A percentile compares a stretch with the other conserved stretches of the same genome.
Conservation (phyloP, 805 yeast genomes). For the Pichia californica region DNA sequence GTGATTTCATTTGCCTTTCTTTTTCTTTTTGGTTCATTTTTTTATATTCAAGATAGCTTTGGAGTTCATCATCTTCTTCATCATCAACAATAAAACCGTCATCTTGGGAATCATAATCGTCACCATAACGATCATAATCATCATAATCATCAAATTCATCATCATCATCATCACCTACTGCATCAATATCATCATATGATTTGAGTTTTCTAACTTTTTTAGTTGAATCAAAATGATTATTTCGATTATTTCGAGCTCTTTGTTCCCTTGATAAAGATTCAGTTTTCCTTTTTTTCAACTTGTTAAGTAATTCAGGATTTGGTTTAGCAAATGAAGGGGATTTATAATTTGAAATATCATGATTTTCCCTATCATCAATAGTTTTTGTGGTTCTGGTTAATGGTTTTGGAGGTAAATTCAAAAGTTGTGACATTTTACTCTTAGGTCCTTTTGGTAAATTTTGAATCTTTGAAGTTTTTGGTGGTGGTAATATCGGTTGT, state of each 20-base stretch:
- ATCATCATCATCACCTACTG: conserved; percentile 31
- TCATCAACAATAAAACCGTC: conserved; percentile 39
- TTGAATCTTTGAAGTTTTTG: neutral
- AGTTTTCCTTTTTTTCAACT: conserved; percentile 30
- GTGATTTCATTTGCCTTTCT: conserved; percentile 13
- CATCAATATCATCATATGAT: conserved; percentile 28
- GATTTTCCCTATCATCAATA: too few relatives aligned
- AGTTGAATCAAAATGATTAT: neutral
- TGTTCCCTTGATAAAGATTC: neutral
- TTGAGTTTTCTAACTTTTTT: conserved; percentile 6
- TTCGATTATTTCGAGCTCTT: too few relatives aligned
- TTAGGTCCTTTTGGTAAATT: neutral
- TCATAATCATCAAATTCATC: conserved; percentile 13
- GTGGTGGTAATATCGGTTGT: neutral
- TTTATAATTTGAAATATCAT: too few relatives aligned
- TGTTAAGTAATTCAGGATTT: conserved; percentile 45
- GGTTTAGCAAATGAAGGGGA: conserved; percentile 49
- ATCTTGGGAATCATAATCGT: conserved; percentile 30
- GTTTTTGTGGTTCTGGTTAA: too few relatives aligned
- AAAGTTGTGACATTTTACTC: conserved; percentile 7
- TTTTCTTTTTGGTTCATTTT: conserved; percentile 16
- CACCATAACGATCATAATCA: conserved; percentile 20
- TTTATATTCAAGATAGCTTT: conserved; percentile 19
- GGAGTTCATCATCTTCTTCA: conserved; percentile 34
- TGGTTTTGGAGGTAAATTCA: conserved; percentile 5